Base-by-base conservation (phyloP, 495 filamentous ascomycete genomes). In the Podospora australis region DNA sequence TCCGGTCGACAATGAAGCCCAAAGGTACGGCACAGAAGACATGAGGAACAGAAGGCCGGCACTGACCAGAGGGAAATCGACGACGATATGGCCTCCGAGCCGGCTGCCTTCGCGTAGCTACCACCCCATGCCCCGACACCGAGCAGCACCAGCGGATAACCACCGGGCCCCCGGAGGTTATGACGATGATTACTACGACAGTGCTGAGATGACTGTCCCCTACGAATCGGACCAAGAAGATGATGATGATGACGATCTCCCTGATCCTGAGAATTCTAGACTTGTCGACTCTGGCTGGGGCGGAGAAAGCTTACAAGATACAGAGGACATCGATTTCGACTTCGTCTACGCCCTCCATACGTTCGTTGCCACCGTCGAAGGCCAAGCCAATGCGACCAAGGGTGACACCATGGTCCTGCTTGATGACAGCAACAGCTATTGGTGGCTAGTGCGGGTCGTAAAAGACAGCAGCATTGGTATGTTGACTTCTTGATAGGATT, bases 401-500 rank as follows among this genome's bases (percentile, higher is more conserved):
- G 92, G 92, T 25, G 92, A 99, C 59, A 96, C 90, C 13, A 99
- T 99, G 92, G 90, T 96, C n/a, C 80, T 99, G 32, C 78, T 99
- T n/a, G 92, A 97, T 63, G 92, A 99, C 58, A 96, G 88, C 64
- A 99, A 99, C 71, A 96, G 90, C 65, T 99, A 99, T 64, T 99
- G 92, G 92, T 99, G 92, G 92, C 79, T 99, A 30, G 92, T 99
- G 11, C 78, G 91, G 44, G 88, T 99, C 16, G 90, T 96, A 10
- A 96, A 96, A 67, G 94, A 97, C 66, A 89, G 83, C 60, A 96
- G 89, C 60, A 97, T 98, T 66, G 92, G 91, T 96, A 72, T 28
- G 82, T 46, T 9, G 24, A 13, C 8, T 17, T 6, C 19, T 5
- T 11, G 38, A 16, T 32, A 3, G 20, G 13, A 2, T 1, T 22